phyloP scores from a whole-genome alignment of 345 rosid genomes.

The Clarkia xantiana region DNA sequence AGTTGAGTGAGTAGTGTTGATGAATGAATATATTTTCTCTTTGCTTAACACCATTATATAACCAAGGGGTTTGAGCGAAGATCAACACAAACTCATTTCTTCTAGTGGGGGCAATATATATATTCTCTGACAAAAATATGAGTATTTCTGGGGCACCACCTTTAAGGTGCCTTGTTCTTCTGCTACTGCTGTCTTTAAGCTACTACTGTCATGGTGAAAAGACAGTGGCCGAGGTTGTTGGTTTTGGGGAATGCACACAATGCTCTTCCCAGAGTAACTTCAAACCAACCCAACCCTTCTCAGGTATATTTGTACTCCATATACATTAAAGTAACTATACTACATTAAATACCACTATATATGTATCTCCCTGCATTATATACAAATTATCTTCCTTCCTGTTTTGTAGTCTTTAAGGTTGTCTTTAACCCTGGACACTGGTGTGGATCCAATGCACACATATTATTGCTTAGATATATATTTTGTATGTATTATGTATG shows the following conservation, averaged over 20 bases:
- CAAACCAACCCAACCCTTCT: slow-evolving; percentile 34
- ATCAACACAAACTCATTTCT: neutral
- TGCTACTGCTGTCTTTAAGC: slow-evolving; percentile 16
- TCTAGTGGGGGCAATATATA: neutral
- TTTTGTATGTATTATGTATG: no score
- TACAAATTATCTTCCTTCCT: no score
- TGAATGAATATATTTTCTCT: no score
- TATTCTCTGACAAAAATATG: neutral
- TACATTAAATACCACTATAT: no score
- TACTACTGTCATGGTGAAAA: slow-evolving; percentile 21
- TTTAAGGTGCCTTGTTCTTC: slow-evolving; percentile 12
- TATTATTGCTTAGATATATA: no score
- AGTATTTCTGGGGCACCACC: no score
- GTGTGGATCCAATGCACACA: no score
- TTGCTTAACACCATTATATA: slow-evolving; percentile 5
- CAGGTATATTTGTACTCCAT: slow-evolving; percentile 23
- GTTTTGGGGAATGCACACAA: slow-evolving; percentile 52
- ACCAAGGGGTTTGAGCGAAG: neutral
- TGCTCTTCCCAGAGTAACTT: slow-evolving; percentile 24
- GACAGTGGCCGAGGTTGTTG: slow-evolving; percentile 51
- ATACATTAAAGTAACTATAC: neutral
- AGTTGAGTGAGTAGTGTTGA: no score
- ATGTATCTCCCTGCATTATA: no score
- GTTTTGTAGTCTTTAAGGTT: no score
- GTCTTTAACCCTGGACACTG: no score